A percentile compares a stretch with the other conserved stretches of the same genome.
These are phyloP conservation scores for Ganoderma lingzhi DNA, from an alignment of 1,284 basidiomycete genomes.

Conservation along the genomic window DNA sequence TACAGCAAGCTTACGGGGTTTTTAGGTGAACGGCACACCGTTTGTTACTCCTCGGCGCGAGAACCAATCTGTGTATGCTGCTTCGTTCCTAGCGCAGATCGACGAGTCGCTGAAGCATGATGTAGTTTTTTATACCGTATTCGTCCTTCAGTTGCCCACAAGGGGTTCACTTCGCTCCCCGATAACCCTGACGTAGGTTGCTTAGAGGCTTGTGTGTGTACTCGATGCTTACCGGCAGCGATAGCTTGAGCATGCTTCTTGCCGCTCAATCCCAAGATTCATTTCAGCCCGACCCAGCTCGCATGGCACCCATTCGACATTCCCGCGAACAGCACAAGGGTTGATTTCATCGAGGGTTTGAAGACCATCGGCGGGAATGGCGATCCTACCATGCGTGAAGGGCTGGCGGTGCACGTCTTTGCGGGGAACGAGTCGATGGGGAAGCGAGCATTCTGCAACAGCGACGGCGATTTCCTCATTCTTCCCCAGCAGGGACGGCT, in stretches of 20 bases:
- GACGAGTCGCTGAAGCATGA: neutral
- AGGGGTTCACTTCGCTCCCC: constrained; percentile 63
- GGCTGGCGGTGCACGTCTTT: constrained; percentile 71
- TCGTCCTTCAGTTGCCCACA: constrained; percentile 74
- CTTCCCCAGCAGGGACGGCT: constrained; percentile 71
- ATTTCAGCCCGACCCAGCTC: constrained; percentile 70
- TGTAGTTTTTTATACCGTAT: constrained; percentile 68
- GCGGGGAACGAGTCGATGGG: constrained; percentile 69
- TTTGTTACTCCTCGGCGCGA: constrained; percentile 63
- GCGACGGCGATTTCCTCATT: constrained; percentile 75
- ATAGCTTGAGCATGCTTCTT: constrained; percentile 66
- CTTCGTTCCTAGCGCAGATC: neutral
- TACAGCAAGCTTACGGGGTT: neutral
- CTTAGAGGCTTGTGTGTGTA: neutral
- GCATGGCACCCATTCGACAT: constrained; percentile 75
- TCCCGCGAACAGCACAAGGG: constrained; percentile 50
- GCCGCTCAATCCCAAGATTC: constrained; percentile 65
- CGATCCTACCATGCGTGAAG: constrained; percentile 67
- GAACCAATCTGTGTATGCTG: constrained; percentile 51
- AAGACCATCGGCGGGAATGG: constrained; percentile 74
- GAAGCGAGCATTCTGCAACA: constrained; percentile 70
- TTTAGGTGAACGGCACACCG: constrained; percentile 65
- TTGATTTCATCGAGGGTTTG: constrained; percentile 70
- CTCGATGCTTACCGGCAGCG: neutral
- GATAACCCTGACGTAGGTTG: constrained; percentile 64